Evolutionary conservation across 139 green algal species (phyloP).

Genomic region (Yamagishiella unicocca): DNA sequence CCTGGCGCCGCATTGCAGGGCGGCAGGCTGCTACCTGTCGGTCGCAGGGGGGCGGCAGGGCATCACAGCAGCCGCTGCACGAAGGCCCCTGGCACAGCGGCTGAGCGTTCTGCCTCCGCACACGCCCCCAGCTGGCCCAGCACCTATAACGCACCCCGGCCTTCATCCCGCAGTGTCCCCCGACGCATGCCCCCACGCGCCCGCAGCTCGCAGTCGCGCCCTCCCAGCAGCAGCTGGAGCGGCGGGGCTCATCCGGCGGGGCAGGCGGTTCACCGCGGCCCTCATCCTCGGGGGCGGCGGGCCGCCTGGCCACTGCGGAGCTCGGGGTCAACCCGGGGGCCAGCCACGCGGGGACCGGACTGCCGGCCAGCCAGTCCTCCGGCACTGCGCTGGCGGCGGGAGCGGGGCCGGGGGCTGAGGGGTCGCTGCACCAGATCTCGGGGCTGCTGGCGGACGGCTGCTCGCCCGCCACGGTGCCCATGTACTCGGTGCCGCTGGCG

Average conservation of each 20-base stretch:
- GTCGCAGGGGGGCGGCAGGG: not conserved
- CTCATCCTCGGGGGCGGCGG: too few species aligned
- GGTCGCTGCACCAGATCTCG: not conserved
- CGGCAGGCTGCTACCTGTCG: not conserved
- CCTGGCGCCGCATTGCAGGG: not conserved
- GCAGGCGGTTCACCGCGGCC: too few species aligned
- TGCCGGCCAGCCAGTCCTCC: too few species aligned
- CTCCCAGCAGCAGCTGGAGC: conserved; percentile 11
- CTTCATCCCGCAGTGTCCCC: not conserved
- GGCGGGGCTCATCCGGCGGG: not conserved
- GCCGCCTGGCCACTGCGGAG: too few species aligned
- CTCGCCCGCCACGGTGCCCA: not conserved
- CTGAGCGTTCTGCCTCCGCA: too few species aligned
- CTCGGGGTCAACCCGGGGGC: too few species aligned
- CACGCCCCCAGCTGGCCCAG: too few species aligned
- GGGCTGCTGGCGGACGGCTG: conserved; percentile 13
- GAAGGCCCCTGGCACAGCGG: not conserved
- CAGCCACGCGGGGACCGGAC: too few species aligned
- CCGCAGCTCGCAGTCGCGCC: not conserved
- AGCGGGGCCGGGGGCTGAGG: too few species aligned
- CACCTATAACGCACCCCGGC: not conserved
- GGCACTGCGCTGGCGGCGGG: too few species aligned
- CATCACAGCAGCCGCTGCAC: not conserved
- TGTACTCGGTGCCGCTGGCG: not conserved
- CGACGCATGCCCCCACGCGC: not conserved